Base-by-base conservation (phyloP, 2,329 filamentous ascomycete species). In the Fusarium luffae region DNA sequence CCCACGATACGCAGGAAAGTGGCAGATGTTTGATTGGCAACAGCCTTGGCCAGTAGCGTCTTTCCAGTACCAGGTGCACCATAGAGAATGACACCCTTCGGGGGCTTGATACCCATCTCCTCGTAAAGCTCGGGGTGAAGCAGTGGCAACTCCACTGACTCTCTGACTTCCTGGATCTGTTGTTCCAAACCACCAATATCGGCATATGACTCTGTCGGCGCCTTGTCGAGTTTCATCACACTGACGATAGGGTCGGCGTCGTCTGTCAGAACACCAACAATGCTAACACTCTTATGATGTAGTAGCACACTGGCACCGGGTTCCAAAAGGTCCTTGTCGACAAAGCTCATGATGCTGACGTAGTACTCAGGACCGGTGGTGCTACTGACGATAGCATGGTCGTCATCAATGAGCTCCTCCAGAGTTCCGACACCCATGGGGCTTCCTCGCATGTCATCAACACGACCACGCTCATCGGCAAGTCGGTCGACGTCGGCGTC, bases 101-200 rank as follows among this genome's bases (percentile, higher is more conserved):
- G 96, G 7, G 96, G 96, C 83, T 99, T 99, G 87, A 99, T 98
- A 77, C 96, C 96, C 96, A 99, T 99, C 85, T 99, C 96, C 82
- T 99, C 96, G 82, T 99, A 99, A 54, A 99, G 85, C 82, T 99
- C 96, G 1, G 96, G 96, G 79, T 99, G 96, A 63, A 99, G 86
- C 69, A 99, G 85, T 7, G 96, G 96, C 76, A 99, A 82, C 83
- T 99, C 96, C 61, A 99, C 96, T 3, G 96, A 97, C 84, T 99
- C 96, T 73, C 96, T 88, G 47, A 99, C 96, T 83, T 99, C 96
- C 79, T 99, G 96, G 65, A 99, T 99, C 81, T 99, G 96, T 62
- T 88, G 83, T 81, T 99, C 96, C 73, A 99, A 81, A 79, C 96
- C 96, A 85, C 96, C 96, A 83, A 99, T 99, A 82, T 99, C 96